Percentiles rank a stretch among this genome's conserved stretches.
phyloP scores from a whole-genome alignment of 2,329 filamentous ascomycete species.

The Trichoderma sp. region DNA sequence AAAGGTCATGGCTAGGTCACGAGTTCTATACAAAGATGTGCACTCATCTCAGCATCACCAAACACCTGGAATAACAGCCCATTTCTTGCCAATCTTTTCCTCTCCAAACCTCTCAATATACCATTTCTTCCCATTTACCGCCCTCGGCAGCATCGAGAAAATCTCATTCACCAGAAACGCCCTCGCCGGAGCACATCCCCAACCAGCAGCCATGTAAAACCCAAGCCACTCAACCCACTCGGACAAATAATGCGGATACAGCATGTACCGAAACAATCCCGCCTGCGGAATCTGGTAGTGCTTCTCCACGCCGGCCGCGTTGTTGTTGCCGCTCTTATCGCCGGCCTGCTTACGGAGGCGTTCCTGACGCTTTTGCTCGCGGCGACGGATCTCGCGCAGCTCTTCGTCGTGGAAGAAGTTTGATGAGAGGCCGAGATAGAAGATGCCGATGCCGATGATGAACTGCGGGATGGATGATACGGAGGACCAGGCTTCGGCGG shows the following conservation, averaged over 20 bases:
- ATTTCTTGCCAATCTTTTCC: constrained; percentile 71
- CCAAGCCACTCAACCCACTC: constrained; percentile 97
- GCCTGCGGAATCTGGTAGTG: constrained; percentile 83
- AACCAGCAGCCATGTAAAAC: constrained; percentile 74
- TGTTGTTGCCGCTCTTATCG: constrained; percentile 22
- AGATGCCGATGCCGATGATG: constrained; percentile 66
- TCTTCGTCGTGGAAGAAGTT: constrained; percentile 92
- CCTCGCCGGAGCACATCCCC: constrained; percentile 69
- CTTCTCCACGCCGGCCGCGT: constrained; percentile 54
- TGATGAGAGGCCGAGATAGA: constrained; percentile 69
- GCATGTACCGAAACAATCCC: constrained; percentile 76
- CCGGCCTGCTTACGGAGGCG: constrained; percentile 34
- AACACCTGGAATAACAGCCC: constrained; percentile 64
- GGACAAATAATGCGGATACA: constrained; percentile 92
- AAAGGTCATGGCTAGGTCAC: not conserved
- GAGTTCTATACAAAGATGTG: not conserved
- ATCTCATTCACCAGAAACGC: constrained; percentile 85
- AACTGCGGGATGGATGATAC: constrained; percentile 47
- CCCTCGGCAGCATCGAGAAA: constrained; percentile 83
- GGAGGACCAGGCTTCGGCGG: constrained; percentile 48
- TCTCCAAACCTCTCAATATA: constrained; percentile 85
- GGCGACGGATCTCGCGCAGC: constrained; percentile 78
- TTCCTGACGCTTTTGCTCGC: constrained; percentile 59
- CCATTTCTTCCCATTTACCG: constrained; percentile 78
- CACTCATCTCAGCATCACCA: constrained; percentile 30